Evolutionary conservation across 164 flowering plant species (phyloP).

Genomic region (Pachysandra terminalis): DNA sequence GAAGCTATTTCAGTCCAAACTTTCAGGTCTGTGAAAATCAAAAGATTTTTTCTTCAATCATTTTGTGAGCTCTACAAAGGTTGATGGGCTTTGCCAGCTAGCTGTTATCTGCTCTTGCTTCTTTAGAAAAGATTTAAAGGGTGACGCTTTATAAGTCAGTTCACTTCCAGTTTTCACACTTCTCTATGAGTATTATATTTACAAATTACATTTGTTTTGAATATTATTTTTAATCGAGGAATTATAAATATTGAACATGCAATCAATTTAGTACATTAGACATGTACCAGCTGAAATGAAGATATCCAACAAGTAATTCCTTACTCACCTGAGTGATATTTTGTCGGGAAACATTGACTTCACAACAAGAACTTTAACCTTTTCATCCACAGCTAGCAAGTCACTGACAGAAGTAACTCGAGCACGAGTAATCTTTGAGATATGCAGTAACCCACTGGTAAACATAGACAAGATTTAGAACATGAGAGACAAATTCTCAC

Average conservation of each 20-base stretch:
- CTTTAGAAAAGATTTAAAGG: no score
- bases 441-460: slow-evolving; percentile 92
- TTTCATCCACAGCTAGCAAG: slow-evolving; percentile 61
- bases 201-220: background rate
- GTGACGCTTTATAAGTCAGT: background rate
- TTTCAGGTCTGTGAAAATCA: background rate
- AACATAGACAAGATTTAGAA: slow-evolving; percentile 9
- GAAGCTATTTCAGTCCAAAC: background rate
- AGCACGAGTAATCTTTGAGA: slow-evolving; percentile 61
- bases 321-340: slow-evolving; percentile 75
- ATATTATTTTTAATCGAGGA: no score
- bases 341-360: slow-evolving; percentile 77
- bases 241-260: no score
- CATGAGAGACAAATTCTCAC: background rate
- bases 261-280: background rate
- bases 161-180: background rate
- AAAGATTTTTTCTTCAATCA: background rate
- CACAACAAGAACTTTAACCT: slow-evolving; percentile 81
- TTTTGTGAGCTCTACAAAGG: background rate
- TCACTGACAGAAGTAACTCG: slow-evolving; percentile 59
- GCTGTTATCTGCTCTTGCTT: background rate
- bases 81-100: background rate
- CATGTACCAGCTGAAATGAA: background rate
- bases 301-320: background rate
- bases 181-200: background rate